Percentiles rank a stretch among this genome's conserved stretches.
Evolutionary conservation across 2,329 filamentous ascomycete species (phyloP).

Genomic region (Beauveria medogensis): DNA sequence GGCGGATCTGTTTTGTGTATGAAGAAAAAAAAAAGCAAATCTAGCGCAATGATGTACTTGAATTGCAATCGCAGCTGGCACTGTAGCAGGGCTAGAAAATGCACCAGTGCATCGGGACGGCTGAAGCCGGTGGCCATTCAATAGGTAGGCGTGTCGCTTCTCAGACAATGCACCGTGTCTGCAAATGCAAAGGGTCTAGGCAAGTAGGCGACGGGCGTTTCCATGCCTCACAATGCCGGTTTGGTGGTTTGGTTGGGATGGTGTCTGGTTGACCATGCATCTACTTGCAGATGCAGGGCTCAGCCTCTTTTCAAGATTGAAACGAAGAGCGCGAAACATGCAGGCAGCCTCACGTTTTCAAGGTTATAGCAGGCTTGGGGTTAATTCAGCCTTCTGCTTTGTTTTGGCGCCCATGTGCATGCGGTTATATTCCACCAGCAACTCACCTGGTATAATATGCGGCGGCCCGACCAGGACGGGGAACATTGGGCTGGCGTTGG

Average conservation of each 20-base stretch:
- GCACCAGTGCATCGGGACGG: not conserved
- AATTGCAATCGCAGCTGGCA: not conserved
- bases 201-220: too few relatives aligned
- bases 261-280: not conserved
- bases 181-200: not conserved
- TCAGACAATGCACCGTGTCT: not conserved
- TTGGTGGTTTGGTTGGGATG: not conserved
- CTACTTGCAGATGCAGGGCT: not conserved
- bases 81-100: not conserved
- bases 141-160: not conserved
- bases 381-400: not conserved
- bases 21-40: too few relatives aligned
- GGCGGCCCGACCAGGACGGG: not conserved
- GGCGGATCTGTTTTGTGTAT: too few relatives aligned
- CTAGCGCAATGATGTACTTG: not conserved
- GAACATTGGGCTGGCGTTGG: not conserved
- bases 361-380: not conserved
- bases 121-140: not conserved
- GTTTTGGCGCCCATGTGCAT: not conserved
- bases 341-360: not conserved
- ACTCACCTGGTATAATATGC: not conserved
- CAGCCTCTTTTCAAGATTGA: not conserved
- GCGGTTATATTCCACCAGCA: not conserved
- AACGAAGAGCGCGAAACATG: not conserved
- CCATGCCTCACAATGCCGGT: not conserved